These are phyloP conservation scores for Trichosporon inkin DNA, from an alignment of 1,284 basidiomycete species.

Conservation along the genomic window DNA sequence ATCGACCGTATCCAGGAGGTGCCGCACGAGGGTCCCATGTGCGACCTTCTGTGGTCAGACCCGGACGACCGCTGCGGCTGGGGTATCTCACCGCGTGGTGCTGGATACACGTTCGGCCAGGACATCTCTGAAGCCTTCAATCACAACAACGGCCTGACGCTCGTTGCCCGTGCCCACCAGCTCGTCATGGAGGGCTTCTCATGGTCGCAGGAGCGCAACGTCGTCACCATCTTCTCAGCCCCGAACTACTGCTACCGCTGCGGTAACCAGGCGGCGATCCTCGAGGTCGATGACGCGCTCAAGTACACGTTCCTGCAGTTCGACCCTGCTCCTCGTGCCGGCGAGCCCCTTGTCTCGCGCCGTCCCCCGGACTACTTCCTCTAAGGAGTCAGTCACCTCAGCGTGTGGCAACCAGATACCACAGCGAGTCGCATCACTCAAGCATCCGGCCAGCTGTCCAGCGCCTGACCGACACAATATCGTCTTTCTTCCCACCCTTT, in stretches of 20 bases:
- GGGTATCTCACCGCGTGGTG: conserved; percentile 98
- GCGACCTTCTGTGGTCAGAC: conserved; percentile 97
- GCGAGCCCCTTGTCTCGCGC: conserved; percentile 94
- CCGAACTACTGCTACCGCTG: conserved; percentile 99
- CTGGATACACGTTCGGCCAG: conserved; percentile 98
- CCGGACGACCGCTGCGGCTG: conserved; percentile 98
- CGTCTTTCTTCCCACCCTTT: background rate
- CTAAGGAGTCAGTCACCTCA: conserved; percentile 48
- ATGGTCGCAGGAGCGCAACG: conserved; percentile 98
- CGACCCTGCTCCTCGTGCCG: conserved; percentile 95
- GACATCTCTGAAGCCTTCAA: conserved; percentile 78
- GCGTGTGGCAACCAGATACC: too few relatives aligned
- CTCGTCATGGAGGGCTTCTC: conserved; percentile 92
- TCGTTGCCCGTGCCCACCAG: conserved; percentile 94
- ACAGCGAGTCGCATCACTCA: background rate
- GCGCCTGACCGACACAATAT: too few relatives aligned
- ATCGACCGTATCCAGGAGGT: conserved; percentile 99
- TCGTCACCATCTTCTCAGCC: conserved; percentile 99
- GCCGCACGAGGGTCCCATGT: conserved; percentile 99
- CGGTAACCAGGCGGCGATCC: conserved; percentile 98
- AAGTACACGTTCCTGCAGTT: conserved; percentile 80
- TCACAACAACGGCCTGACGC: conserved; percentile 96
- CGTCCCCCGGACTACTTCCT: conserved; percentile 90
- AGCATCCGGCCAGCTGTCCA: background rate
- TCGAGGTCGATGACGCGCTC: conserved; percentile 90